Conservation (phyloP, 164 flowering plant species). For the Kalanchoe fedtschenkoi region DNA sequence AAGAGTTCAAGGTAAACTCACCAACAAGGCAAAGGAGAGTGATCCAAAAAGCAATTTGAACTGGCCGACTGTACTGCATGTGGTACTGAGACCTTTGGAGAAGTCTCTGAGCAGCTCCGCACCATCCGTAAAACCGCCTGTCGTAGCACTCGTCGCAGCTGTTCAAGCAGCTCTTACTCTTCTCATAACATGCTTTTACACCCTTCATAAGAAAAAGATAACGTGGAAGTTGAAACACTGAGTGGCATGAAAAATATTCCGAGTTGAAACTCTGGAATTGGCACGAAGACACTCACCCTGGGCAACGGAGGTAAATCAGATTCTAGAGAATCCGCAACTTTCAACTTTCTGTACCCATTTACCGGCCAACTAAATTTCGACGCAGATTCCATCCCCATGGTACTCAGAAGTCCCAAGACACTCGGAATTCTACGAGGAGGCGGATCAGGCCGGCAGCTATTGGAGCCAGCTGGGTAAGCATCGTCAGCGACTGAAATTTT, state of each 20-base stretch:
- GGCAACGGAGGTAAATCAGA: conserved; percentile 29
- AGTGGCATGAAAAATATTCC: neutral
- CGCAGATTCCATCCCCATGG: conserved; percentile 47
- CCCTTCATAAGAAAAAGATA: conserved; percentile 25
- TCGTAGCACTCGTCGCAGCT: conserved; percentile 54
- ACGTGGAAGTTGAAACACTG: neutral
- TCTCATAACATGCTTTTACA: conserved; percentile 47
- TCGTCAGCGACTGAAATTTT: conserved; percentile 46
- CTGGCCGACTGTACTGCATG: conserved; percentile 61
- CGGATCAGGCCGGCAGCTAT: conserved; percentile 15
- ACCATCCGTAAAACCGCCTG: conserved; percentile 77
- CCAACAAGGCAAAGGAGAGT: conserved; percentile 47
- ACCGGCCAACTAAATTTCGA: conserved; percentile 55
- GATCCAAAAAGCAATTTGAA: conserved; percentile 35
- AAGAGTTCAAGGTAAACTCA: conserved; percentile 20
- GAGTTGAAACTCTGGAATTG: neutral
- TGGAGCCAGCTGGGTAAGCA: conserved; percentile 13
- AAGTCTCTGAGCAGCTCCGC: conserved; percentile 66
- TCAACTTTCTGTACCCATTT: conserved; percentile 66
- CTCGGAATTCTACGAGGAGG: conserved; percentile 66
- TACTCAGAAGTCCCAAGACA: conserved; percentile 40
- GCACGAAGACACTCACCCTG: conserved; percentile 29
- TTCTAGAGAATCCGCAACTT: conserved; percentile 34
- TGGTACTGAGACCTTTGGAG: conserved; percentile 84
- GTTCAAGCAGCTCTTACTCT: conserved; percentile 60